These are phyloP conservation scores for Wickerhamomyces alni DNA, from an alignment of 805 yeast genomes.

Conservation along the genomic window DNA sequence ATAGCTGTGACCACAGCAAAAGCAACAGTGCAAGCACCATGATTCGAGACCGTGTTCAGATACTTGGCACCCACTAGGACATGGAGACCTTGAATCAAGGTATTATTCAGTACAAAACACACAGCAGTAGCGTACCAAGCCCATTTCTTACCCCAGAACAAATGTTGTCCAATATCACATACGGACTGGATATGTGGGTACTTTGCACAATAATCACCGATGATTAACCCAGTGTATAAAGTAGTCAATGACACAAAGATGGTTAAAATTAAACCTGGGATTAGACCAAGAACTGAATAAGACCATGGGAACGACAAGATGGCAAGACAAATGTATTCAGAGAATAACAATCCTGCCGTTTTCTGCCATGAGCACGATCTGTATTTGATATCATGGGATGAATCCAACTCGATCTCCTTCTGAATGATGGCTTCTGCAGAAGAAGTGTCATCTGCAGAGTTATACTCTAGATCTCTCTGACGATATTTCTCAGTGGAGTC, in stretches of 20 bases:
- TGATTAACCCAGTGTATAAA: conserved; percentile 48
- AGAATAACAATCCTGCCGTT: conserved; percentile 53
- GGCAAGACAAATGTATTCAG: conserved; percentile 57
- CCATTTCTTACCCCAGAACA: conserved; percentile 43
- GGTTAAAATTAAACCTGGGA: conserved; percentile 52
- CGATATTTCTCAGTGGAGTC: background rate
- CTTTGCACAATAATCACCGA: conserved; percentile 48
- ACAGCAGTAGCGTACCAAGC: conserved; percentile 55
- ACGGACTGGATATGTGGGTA: conserved; percentile 47
- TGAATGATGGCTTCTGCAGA: conserved; percentile 13
- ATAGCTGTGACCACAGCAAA: conserved; percentile 44
- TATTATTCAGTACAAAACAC: conserved; percentile 49
- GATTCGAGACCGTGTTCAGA: conserved; percentile 47
- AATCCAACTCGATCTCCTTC: conserved; percentile 19
- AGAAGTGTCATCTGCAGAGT: conserved; percentile 5
- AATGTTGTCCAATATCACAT: conserved; percentile 54
- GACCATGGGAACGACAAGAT: conserved; percentile 66
- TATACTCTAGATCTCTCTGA: background rate
- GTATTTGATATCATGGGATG: conserved; percentile 34
- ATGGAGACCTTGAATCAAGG: conserved; percentile 53
- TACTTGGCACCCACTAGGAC: conserved; percentile 56
- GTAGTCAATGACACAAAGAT: conserved; percentile 44
- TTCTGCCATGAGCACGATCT: conserved; percentile 51
- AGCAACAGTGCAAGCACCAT: conserved; percentile 45
- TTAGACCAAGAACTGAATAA: conserved; percentile 50